Evolutionary conservation across 2,329 filamentous ascomycete species (phyloP).

Genomic region (Pseudogymnoascus sp.): DNA sequence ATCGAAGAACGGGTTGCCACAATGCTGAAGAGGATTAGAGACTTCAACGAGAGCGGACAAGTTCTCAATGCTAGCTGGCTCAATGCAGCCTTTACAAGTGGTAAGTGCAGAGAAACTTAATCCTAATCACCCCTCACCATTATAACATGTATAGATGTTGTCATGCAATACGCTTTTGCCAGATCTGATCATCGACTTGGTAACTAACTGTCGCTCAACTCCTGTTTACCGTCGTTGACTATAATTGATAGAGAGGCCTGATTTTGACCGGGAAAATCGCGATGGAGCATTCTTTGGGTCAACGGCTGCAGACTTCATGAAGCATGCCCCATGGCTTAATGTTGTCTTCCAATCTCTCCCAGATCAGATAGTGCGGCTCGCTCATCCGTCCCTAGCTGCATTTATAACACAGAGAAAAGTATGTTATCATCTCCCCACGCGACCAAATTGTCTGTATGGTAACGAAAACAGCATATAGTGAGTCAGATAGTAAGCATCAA

Average conservation of each 20-base stretch:
- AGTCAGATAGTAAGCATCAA: neutral
- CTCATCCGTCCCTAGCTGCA: neutral
- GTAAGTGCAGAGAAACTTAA: neutral
- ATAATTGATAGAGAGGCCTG: slow-evolving; percentile 12
- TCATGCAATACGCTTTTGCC: slow-evolving; percentile 27
- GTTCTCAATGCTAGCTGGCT: slow-evolving; percentile 17
- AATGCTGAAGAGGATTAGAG: slow-evolving; percentile 15
- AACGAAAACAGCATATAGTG: neutral
- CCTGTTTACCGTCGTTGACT: neutral
- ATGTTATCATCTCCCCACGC: no score
- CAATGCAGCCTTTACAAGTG: slow-evolving; percentile 17
- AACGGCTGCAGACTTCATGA: slow-evolving; percentile 15
- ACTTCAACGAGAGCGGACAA: slow-evolving; percentile 13
- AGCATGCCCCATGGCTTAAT: slow-evolving; percentile 19
- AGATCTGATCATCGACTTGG: slow-evolving; percentile 18
- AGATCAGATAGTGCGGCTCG: neutral
- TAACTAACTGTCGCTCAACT: neutral
- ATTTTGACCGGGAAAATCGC: slow-evolving; percentile 20
- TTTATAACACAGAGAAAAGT: neutral
- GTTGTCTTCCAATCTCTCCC: neutral
- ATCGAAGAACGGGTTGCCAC: slow-evolving; percentile 20
- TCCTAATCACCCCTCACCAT: neutral
- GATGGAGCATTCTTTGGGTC: slow-evolving; percentile 15
- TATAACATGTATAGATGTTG: slow-evolving; percentile 20
- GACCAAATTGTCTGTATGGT: no score